These are phyloP conservation scores for Prillingera fragicola DNA, from an alignment of 1,284 basidiomycete genomes.

Conservation along the genomic window DNA sequence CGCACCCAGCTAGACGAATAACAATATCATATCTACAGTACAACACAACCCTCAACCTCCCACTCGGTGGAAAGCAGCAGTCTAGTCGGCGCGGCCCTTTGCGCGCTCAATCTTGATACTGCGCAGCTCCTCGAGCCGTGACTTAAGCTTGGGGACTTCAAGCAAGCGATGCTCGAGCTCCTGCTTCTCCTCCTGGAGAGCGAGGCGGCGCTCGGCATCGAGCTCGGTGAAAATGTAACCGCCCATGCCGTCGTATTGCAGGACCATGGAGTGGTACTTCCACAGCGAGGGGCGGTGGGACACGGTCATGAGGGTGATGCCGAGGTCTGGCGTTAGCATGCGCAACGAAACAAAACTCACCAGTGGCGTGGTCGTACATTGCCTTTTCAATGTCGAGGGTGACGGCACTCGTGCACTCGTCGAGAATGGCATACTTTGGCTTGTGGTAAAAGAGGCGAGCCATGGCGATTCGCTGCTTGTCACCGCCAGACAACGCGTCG, in stretches of 20 bases:
- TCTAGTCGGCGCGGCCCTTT: background rate
- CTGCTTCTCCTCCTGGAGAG: constrained; percentile 91
- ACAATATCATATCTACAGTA: too few species aligned
- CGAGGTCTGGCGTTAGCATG: constrained; percentile 51
- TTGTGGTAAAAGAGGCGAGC: constrained; percentile 91
- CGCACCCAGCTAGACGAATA: too few species aligned
- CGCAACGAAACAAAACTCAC: constrained; percentile 23
- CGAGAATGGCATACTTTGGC: constrained; percentile 94
- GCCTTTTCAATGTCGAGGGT: constrained; percentile 85
- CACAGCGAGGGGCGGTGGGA: constrained; percentile 88
- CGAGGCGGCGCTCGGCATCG: constrained; percentile 84
- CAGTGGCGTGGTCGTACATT: constrained; percentile 93
- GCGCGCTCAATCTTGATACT: constrained; percentile 42
- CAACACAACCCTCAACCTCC: too few species aligned
- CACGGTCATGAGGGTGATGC: constrained; percentile 84
- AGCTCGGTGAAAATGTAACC: constrained; percentile 69
- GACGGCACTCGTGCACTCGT: constrained; percentile 92
- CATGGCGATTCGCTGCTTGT: constrained; percentile 81
- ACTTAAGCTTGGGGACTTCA: constrained; percentile 79
- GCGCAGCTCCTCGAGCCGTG: constrained; percentile 66
- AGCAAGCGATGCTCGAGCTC: constrained; percentile 68
- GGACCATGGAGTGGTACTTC: constrained; percentile 88
- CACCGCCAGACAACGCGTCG: constrained; percentile 72
- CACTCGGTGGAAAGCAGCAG: too few species aligned
- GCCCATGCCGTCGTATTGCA: constrained; percentile 69